A percentile compares a stretch with the other conserved stretches of the same genome.
Conservation (phyloP, 2,329 filamentous ascomycete genomes). For the Periconia sp. region DNA sequence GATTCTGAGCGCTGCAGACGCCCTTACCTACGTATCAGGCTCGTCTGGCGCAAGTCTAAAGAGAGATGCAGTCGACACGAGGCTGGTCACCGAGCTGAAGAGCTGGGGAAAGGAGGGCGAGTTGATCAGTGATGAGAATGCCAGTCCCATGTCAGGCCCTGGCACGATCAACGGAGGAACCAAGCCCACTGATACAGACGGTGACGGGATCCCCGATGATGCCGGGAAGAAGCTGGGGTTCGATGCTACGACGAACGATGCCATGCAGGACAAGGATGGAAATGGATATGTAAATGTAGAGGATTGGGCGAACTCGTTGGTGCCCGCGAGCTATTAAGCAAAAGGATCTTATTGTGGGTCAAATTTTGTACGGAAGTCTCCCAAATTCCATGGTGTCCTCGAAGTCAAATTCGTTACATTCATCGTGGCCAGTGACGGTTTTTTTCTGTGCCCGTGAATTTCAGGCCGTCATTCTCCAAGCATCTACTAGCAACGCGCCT, state of each 20-base stretch:
- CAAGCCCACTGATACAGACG: constrained; percentile 53
- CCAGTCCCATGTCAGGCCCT: constrained; percentile 47
- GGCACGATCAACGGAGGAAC: constrained; percentile 49
- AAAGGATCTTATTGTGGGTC: no score
- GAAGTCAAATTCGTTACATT: no score
- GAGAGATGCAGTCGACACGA: constrained; percentile 54
- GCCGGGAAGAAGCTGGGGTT: constrained; percentile 55
- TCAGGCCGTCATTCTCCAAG: constrained; percentile 51
- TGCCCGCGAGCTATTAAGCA: constrained; percentile 36
- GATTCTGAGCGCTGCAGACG: constrained; percentile 48
- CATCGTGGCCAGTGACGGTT: no score
- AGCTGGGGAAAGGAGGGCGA: constrained; percentile 55
- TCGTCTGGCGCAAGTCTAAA: constrained; percentile 52
- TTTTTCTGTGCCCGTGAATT: no score
- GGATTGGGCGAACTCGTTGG: constrained; percentile 58
- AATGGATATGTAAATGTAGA: constrained; percentile 57
- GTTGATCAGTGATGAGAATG: constrained; percentile 55
- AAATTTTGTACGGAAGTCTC: no score
- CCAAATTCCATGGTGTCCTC: no score
- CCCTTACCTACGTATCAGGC: constrained; percentile 49
- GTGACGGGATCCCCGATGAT: constrained; percentile 59
- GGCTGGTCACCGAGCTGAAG: constrained; percentile 52
- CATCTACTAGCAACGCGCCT: constrained; percentile 51
- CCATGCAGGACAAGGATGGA: constrained; percentile 47
- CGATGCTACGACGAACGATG: constrained; percentile 44